A percentile compares a stretch with the other conserved stretches of the same genome.
Evolutionary conservation across 306 rosid genomes (phyloP).

Genomic region (Begonia peltatifolia): DNA sequence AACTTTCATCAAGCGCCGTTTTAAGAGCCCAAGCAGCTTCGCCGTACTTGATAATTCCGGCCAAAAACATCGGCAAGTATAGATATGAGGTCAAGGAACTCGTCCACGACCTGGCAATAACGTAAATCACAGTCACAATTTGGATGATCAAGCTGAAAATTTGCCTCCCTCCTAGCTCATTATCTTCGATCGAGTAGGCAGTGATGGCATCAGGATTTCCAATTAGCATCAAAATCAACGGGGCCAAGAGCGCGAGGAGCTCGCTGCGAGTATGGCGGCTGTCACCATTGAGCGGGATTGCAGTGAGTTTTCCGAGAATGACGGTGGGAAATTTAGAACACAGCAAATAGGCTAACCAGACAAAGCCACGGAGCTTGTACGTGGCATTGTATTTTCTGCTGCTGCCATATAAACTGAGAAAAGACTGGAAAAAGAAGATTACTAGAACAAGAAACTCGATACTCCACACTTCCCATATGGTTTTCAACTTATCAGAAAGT

Average conservation of each 20-base stretch:
- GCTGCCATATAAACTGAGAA: constrained; percentile 41
- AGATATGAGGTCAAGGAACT: constrained; percentile 32
- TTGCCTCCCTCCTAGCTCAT: constrained; percentile 41
- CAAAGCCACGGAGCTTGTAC: constrained; percentile 27
- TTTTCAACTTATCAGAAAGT: constrained; percentile 23
- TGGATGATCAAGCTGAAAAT: constrained; percentile 31
- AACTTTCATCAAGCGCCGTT: constrained; percentile 25
- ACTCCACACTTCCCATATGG: constrained; percentile 42
- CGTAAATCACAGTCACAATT: constrained; percentile 33
- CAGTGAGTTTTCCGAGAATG: constrained; percentile 44
- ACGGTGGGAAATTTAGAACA: constrained; percentile 34
- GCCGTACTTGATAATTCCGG: constrained; percentile 53
- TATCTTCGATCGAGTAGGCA: constrained; percentile 59
- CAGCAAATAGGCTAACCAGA: constrained; percentile 44
- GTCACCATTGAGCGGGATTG: constrained; percentile 26
- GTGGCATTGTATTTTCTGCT: constrained; percentile 42
- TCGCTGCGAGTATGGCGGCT: constrained; percentile 25
- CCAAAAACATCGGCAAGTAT: constrained; percentile 32
- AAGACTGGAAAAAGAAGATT: constrained; percentile 28
- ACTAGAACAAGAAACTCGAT: not conserved
- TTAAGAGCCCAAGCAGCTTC: constrained; percentile 54
- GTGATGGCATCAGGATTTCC: constrained; percentile 61
- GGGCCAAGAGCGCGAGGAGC: constrained; percentile 37
- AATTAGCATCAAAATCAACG: constrained; percentile 45
- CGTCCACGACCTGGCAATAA: constrained; percentile 46